Conservation (phyloP, 2,329 filamentous ascomycete species). For the Penicillium sp. region DNA sequence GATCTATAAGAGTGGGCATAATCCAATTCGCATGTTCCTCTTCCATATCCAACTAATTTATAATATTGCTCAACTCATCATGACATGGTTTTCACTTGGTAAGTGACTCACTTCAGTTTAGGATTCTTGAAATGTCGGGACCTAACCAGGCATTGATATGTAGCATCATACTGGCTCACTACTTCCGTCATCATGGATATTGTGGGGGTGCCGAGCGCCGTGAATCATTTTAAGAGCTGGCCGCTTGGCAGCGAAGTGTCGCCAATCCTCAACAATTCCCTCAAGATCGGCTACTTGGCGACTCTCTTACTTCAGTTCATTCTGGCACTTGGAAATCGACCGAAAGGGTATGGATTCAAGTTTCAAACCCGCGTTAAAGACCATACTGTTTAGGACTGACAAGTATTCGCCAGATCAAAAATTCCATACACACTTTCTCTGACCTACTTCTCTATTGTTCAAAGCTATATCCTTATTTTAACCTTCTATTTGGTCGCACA, state of each 20-base stretch:
- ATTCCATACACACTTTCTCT: constrained; percentile 90
- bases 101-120: constrained; percentile 28
- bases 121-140: no score
- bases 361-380: no score
- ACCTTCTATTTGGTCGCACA: constrained; percentile 78
- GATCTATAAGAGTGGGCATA: constrained; percentile 97
- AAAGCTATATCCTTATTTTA: constrained; percentile 51
- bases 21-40: constrained; percentile 95
- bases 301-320: constrained; percentile 94
- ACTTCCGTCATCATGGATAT: constrained; percentile 97
- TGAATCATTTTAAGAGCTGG: constrained; percentile 69
- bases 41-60: constrained; percentile 93
- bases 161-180: constrained; percentile 91
- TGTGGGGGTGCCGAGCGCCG: constrained; percentile 71
- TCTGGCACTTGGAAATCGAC: constrained; percentile 89
- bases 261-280: constrained; percentile 83
- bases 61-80: constrained; percentile 82
- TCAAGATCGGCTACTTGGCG: constrained; percentile 87
- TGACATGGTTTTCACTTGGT: constrained; percentile 80
- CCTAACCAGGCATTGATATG: no score
- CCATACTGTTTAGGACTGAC: no score
- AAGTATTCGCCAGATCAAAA: constrained; percentile 61
- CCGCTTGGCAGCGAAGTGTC: constrained; percentile 87
- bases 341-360: constrained; percentile 67
- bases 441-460: constrained; percentile 80